Evolutionary conservation across 257 asterid species (phyloP).

Genomic region (Solanum acaule): DNA sequence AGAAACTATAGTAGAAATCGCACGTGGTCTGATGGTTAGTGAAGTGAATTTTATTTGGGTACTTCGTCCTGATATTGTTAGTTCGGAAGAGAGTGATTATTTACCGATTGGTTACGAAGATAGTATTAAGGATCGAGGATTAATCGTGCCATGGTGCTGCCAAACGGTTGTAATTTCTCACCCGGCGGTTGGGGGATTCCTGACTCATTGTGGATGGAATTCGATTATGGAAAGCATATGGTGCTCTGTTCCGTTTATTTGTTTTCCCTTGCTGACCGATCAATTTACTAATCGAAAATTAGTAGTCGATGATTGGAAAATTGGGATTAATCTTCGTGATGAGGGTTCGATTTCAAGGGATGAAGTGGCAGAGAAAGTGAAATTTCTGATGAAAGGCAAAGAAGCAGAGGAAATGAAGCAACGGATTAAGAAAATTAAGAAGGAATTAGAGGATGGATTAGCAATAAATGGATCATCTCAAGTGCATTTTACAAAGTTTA

Average conservation of each 20-base stretch:
- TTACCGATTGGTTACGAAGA: constrained; percentile 33
- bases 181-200: constrained; percentile 44
- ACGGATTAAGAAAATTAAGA: constrained; percentile 31
- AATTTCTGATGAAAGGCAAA: constrained; percentile 29
- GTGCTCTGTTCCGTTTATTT: constrained; percentile 43
- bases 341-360: constrained; percentile 19
- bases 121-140: constrained; percentile 20
- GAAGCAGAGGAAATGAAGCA: constrained; percentile 24
- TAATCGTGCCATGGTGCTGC: constrained; percentile 54
- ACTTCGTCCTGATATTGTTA: constrained; percentile 55
- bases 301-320: constrained; percentile 61
- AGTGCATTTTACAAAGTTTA: constrained; percentile 26
- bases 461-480: constrained; percentile 48
- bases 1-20: constrained; percentile 50
- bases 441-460: constrained; percentile 32
- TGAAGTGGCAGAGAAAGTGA: constrained; percentile 43
- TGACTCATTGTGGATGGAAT: constrained; percentile 78
- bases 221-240: constrained; percentile 56
- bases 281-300: constrained; percentile 59
- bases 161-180: constrained; percentile 55
- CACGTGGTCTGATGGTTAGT: constrained; percentile 38
- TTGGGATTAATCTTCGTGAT: constrained; percentile 48
- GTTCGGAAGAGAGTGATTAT: constrained; percentile 28
- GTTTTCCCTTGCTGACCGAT: constrained; percentile 56
- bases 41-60: constrained; percentile 56